phyloP scores from a whole-genome alignment of 2,329 filamentous ascomycete species.

The Tolypocladium capitatum region DNA sequence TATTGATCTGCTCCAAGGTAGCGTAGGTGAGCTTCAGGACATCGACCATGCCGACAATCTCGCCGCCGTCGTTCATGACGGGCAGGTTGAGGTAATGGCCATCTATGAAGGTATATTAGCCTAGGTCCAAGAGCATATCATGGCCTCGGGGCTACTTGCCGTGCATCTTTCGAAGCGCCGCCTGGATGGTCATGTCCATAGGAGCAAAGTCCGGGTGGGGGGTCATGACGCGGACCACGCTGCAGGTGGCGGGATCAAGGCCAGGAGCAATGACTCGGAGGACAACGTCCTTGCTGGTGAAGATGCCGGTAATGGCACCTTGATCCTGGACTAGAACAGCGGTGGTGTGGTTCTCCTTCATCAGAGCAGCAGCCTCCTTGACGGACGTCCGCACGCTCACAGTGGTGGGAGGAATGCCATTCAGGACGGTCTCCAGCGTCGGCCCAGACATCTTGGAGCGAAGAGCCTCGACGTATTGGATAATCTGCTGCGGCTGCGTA shows the following conservation, averaged over 20 bases:
- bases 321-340: conserved; percentile 93
- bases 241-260: conserved; percentile 86
- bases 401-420: conserved; percentile 81
- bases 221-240: conserved; percentile 97
- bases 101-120: conserved; percentile 37
- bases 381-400: conserved; percentile 94
- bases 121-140: not conserved
- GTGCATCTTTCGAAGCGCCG: conserved; percentile 97
- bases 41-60: conserved; percentile 99
- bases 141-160: conserved; percentile 41
- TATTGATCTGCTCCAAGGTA: conserved; percentile 94
- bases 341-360: conserved; percentile 99
- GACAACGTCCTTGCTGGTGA: conserved; percentile 98
- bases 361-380: conserved; percentile 84
- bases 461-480: conserved; percentile 95
- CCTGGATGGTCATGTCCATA: conserved; percentile 98
- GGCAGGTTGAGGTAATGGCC: conserved; percentile 96
- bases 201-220: conserved; percentile 97
- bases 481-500: conserved; percentile 95
- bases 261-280: conserved; percentile 95
- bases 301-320: conserved; percentile 95
- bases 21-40: conserved; percentile 97
- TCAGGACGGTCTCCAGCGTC: conserved; percentile 86
- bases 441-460: conserved; percentile 95
- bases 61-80: conserved; percentile 93